Conservation (phyloP, 352 stramenopile species). For the Pythium rhizo-oryzae region DNA sequence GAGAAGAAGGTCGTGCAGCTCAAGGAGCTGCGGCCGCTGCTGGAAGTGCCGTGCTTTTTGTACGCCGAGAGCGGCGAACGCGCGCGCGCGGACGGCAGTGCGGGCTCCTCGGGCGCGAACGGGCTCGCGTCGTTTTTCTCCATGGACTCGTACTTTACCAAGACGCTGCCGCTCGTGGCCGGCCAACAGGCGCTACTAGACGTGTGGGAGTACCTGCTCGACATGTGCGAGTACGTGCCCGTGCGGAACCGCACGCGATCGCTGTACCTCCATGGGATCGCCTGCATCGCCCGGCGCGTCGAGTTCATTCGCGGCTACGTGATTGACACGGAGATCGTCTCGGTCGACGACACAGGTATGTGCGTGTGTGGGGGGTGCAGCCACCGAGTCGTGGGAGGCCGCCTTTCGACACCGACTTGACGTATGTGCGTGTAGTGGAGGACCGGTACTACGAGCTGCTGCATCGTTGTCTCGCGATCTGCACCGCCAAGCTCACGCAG, state of each 20-base stretch:
- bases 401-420: no score
- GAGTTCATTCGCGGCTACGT: constrained; percentile 77
- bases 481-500: constrained; percentile 65
- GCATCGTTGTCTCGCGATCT: constrained; percentile 57
- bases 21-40: constrained; percentile 56
- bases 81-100: constrained; percentile 1
- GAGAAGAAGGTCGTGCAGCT: constrained; percentile 81
- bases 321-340: constrained; percentile 57
- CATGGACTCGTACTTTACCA: constrained; percentile 72
- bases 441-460: constrained; percentile 69
- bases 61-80: constrained; percentile 67
- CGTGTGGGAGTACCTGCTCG: constrained; percentile 80
- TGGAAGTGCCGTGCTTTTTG: constrained; percentile 75
- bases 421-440: constrained; percentile 36
- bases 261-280: constrained; percentile 69
- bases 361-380: no score
- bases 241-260: constrained; percentile 69
- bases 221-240: constrained; percentile 81
- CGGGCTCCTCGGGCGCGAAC: neutral
- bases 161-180: constrained; percentile 65
- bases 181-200: constrained; percentile 77
- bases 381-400: no score
- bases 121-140: constrained; percentile 32
- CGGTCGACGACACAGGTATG: constrained; percentile 46
- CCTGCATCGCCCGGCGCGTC: constrained; percentile 74